Percentiles rank a stretch among this genome's conserved stretches.
Conservation (phyloP, 1,139 yeast species). For the Lodderomyces theae region DNA sequence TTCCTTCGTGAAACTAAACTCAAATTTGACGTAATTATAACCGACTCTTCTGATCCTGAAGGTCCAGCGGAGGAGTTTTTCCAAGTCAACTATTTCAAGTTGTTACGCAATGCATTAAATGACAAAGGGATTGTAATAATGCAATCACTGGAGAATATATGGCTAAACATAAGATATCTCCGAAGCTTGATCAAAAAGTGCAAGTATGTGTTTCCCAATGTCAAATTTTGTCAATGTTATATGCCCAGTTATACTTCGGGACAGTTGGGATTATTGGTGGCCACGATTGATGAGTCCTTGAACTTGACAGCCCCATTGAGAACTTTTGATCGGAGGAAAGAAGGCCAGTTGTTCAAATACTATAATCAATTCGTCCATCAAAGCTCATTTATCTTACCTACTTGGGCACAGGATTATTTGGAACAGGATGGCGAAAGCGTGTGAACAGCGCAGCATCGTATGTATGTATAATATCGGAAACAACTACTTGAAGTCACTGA, state of each 20-base stretch:
- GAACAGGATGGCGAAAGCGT: conserved; percentile 1
- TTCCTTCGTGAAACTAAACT: conserved; percentile 48
- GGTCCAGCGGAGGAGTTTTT: conserved; percentile 97
- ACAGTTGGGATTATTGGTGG: conserved; percentile 83
- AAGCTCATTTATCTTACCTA: conserved; percentile 83
- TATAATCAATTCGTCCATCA: conserved; percentile 71
- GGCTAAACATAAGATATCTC: conserved; percentile 78
- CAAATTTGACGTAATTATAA: conserved; percentile 81
- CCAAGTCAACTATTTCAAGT: conserved; percentile 75
- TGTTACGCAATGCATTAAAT: conserved; percentile 65
- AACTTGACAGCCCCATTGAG: conserved; percentile 59
- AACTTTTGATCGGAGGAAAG: conserved; percentile 39
- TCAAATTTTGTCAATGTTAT: conserved; percentile 79
- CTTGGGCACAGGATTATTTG: conserved; percentile 60
- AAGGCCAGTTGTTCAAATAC: conserved; percentile 58
- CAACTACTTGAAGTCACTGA: too few relatives aligned
- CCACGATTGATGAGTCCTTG: conserved; percentile 57
- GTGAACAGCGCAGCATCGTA: background rate
- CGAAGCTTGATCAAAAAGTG: conserved; percentile 60
- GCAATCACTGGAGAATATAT: conserved; percentile 89
- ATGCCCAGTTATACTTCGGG: conserved; percentile 98
- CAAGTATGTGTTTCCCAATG: conserved; percentile 69
- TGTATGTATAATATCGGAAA: too few relatives aligned
- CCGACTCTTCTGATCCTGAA: conserved; percentile 96
- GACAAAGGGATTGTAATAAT: conserved; percentile 87